These are phyloP conservation scores for Quercus glauca DNA, from an alignment of 306 rosid species.

Conservation along the genomic window DNA sequence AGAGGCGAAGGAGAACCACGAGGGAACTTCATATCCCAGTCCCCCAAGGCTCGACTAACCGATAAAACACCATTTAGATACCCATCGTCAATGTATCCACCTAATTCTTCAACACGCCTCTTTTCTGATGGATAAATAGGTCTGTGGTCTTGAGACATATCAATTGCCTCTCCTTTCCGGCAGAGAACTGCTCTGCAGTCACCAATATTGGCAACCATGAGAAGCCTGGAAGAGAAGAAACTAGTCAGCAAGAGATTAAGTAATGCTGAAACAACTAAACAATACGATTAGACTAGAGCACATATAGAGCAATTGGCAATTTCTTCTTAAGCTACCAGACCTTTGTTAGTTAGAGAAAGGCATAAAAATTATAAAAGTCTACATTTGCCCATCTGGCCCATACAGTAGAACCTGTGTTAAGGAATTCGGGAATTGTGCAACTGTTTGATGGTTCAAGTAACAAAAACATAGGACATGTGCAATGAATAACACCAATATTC, in stretches of 20 bases:
- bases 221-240: slow-evolving; percentile 46
- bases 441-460: slow-evolving; percentile 11
- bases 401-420: background rate
- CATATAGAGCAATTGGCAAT: background rate
- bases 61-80: slow-evolving; percentile 87
- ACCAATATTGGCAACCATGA: slow-evolving; percentile 95
- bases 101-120: slow-evolving; percentile 74
- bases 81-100: slow-evolving; percentile 79
- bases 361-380: background rate
- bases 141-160: slow-evolving; percentile 94
- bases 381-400: background rate
- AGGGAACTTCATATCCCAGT: slow-evolving; percentile 95
- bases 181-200: slow-evolving; percentile 98
- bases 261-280: background rate
- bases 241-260: background rate
- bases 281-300: slow-evolving; percentile 2
- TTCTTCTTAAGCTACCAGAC: background rate
- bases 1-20: slow-evolving; percentile 78
- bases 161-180: slow-evolving; percentile 85
- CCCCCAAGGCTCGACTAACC: slow-evolving; percentile 88
- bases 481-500: background rate
- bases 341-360: background rate
- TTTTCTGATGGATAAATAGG: slow-evolving; percentile 70
- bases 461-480: background rate
- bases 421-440: background rate